Evolutionary conservation across 345 rosid species (phyloP), one percentile per base, ranked within the genome.

Genomic region (Citrus cavaleriei): DNA sequence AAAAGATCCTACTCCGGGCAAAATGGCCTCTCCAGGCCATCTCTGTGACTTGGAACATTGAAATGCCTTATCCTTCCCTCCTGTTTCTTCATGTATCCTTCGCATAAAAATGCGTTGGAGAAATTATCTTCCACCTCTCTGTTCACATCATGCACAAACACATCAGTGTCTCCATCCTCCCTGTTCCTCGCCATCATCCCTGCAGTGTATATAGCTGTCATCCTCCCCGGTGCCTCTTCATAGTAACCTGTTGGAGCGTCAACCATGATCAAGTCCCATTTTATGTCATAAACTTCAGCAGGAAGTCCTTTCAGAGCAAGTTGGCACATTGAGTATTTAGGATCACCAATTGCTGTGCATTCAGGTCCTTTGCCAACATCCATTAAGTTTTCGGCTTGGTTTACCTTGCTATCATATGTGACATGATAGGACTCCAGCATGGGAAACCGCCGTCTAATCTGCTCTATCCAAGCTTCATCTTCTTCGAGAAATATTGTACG

Each of bases 221-320:
- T 96, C 80, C 99, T 89, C 77, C 97, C 97, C 0, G 98, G 99
- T 4, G 97, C 94, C 61, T 93, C 97, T 6, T 89, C 90, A 25
- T 88, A 86, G 83, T 90, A 94, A 3, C 97, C 98, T 0, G 94
- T 90, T 0, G 97, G 97, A 1, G 99, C 99, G 34, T 94, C 97
- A 1, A 96, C 97, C 97, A 93, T 94, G 19, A 96, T 94, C 60
- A 94, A 75, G 77, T 96, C 95, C 97, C 98, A 96, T 10, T 80
- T 80, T 2, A 78, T 86, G 24, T 91, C 93, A 59, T 92, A 93
- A 27, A 96, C 89, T n/a, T 90, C 92, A n/a, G 70, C 76, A 1
- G 98, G 98, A 61, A 96, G 80, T 2, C 98, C 93, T 78, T 93
- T 93, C 54, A 94, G 76, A 13, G 97, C 97, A n/a, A 96, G 88